Evolutionary conservation across 139 green algal genomes (phyloP).

Genomic region (Chlamydomonas applanata): DNA sequence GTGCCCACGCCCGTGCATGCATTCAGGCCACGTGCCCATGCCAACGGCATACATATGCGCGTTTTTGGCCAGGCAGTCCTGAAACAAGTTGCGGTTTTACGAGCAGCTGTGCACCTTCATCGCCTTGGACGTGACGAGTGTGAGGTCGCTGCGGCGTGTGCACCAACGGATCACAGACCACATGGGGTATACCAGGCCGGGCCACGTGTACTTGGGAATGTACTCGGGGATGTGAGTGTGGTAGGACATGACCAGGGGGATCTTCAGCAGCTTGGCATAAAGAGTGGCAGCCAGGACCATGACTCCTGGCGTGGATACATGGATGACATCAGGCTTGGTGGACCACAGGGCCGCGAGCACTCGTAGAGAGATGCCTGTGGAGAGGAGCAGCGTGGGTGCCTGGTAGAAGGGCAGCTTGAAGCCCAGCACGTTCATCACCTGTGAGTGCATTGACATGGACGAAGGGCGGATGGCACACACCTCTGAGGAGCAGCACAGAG

Average conservation of each 20-base stretch:
- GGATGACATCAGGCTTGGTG: constrained; percentile 71
- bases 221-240: constrained; percentile 98
- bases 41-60: too few relatives aligned
- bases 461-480: background rate
- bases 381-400: constrained; percentile 72
- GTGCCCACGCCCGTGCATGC: too few relatives aligned
- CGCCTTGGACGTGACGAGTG: constrained; percentile 62
- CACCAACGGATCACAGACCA: constrained; percentile 90
- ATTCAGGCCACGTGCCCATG: too few relatives aligned
- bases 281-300: constrained; percentile 81
- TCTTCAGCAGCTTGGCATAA: constrained; percentile 85
- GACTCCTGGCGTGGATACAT: constrained; percentile 80
- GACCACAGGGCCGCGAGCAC: constrained; percentile 55
- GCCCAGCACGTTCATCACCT: constrained; percentile 65
- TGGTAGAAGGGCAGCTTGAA: constrained; percentile 75
- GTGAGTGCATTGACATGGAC: too few relatives aligned
- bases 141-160: constrained; percentile 70
- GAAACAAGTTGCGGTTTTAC: too few relatives aligned
- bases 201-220: constrained; percentile 73
- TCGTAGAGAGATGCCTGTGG: constrained; percentile 58
- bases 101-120: too few relatives aligned
- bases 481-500: background rate
- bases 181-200: constrained; percentile 82
- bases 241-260: constrained; percentile 93
- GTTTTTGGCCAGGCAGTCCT: too few relatives aligned